Base-by-base conservation (phyloP, 179 eudicot genomes). In the Actinidia chinensis region DNA sequence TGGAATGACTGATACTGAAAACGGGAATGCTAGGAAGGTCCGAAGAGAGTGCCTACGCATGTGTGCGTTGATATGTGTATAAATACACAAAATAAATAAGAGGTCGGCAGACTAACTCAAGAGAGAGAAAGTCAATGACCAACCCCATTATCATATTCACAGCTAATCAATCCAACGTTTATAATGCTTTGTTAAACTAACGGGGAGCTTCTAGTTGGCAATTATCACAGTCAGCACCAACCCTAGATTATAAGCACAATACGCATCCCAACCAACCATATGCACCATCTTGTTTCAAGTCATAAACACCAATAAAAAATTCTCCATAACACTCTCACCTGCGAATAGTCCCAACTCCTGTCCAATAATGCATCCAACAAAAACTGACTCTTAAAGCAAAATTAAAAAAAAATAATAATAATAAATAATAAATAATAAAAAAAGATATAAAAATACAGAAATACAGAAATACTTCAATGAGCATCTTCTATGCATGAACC, bases 111-210 rank as follows among this genome's bases (percentile, higher is more conserved):
- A 44, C 10, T 40, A n/a, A 63, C 64, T 3, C 10, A 5, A 71
- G 64, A 52, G 68, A 79, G 78, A 80, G 61, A 80, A 74, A 80
- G 82, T 80, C 82, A 80, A 80, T 67, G 82, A 47, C 33, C 33
- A n/a, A 52, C 18, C 73, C 77, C 66, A 55, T 66, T 50, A 68
- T 28, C 61, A 5, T n/a, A 3, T 11, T 25, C 61, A 28, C 61
- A 71, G 23, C 44, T 71, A 70, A n/a, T 51, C 20, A 51, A 71
- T 22, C 8, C 28, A 5, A 42, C 52, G 15, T 28, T 63, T 28
- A 28, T 23, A 10, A 25, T 28, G 43, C 4, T 0, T 63, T 63
- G 67, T 18, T 63, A 63, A 28, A 63, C 43, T 63, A 63, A 63
- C 67, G 43, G 67, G 12, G 14, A 9, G 28, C 47, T 15, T 40